A percentile compares a stretch with the other conserved stretches of the same genome.
Evolutionary conservation across 495 filamentous ascomycete genomes (phyloP).

Genomic region (Penicillium paxilli): DNA sequence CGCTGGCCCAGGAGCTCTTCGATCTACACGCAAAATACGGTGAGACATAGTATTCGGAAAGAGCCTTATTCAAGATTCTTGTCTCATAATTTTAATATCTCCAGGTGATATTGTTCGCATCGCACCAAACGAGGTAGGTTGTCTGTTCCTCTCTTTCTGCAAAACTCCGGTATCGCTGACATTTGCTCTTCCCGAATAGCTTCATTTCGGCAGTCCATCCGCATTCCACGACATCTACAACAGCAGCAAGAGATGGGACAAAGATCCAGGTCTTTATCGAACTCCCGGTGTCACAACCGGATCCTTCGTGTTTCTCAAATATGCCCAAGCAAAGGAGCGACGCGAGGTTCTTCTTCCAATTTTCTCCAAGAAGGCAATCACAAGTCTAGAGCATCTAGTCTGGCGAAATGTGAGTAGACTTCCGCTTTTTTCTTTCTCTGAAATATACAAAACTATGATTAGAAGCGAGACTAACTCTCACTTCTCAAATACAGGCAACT

Average conservation of each 20-base stretch:
- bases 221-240: constrained; percentile 7
- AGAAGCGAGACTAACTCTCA: neutral
- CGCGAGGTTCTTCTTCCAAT: constrained; percentile 4
- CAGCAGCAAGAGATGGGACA: constrained; percentile 6
- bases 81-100: neutral
- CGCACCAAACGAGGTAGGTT: constrained; percentile 1
- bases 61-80: neutral
- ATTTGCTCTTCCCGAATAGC: neutral
- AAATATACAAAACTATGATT: too few species aligned
- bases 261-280: constrained; percentile 3
- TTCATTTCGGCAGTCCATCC: constrained; percentile 3
- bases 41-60: neutral
- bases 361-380: constrained; percentile 6
- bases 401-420: constrained; percentile 3
- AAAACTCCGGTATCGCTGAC: neutral
- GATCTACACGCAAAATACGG: constrained; percentile 2
- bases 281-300: constrained; percentile 1
- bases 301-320: constrained; percentile 3
- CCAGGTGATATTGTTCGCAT: constrained; percentile 5
- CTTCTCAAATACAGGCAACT: neutral
- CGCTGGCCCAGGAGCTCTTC: constrained; percentile 1
- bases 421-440: neutral
- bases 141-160: neutral
- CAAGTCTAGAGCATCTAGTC: constrained; percentile 2
- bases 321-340: constrained; percentile 4